Evolutionary conservation across 768 basidiomycete species (phyloP), one percentile per base, ranked within the genome.

Genomic region (Jaapia argillacea): DNA sequence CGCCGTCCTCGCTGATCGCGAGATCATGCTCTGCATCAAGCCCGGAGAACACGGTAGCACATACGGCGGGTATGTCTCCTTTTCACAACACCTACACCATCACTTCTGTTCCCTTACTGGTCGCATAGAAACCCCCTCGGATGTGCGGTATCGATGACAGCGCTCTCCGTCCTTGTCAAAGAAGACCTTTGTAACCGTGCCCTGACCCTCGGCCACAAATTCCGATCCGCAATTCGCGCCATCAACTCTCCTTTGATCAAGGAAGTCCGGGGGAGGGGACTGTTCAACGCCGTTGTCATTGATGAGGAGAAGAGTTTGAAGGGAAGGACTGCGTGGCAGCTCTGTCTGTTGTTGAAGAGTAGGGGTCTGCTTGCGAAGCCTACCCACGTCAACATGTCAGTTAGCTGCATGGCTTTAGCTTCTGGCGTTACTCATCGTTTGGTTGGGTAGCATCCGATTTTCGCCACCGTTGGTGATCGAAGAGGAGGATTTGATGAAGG

Each of bases 21-120:
- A 87, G n/a, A 63, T 99, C 51, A 96, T 98, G 89, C 77, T 92
- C 14, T 88, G 83, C 64, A 93, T 99, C 54, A 71, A 79, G 43
- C 93, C 94, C 18, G 93, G 94, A 42, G 92, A 97, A 66, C 94
- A 98, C 51, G 92, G 93, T 2, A 87, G 84, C 50, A 98, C 94
- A 0, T 97, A 96, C 47, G 93, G 93, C 54, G 93, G 93, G 82
- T 88, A 51, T 45, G 81, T 64, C 10, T 16, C 16, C 16, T 10
- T 10, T 33, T 16, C 31, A 33, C 10, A 10, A 16, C 10, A 33
- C 10, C 31, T 10, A 33, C 31, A 33, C n/a, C n/a, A n/a, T n/a
- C n/a, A n/a, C n/a, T n/a, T n/a, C n/a, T n/a, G n/a, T n/a, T n/a
- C n/a, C n/a, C n/a, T n/a, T n/a, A n/a, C n/a, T n/a, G n/a, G n/a